Base-by-base conservation (phyloP, 2,329 filamentous ascomycete species). In the Penicillium sp. region DNA sequence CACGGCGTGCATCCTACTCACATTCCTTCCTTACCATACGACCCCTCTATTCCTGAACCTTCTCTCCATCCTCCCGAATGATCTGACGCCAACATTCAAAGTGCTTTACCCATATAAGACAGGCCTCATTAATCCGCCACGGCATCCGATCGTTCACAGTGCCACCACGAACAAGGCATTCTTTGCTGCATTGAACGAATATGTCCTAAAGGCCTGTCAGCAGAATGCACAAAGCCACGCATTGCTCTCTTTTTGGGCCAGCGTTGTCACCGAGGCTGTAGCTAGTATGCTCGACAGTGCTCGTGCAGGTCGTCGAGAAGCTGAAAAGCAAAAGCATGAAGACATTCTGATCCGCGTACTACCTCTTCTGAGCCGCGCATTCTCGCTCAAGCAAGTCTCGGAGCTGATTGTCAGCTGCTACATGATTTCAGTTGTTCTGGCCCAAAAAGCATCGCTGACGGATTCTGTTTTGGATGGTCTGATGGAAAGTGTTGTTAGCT, bases 1-100 rank as follows among this genome's bases (percentile, higher is more conserved):
- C 68, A 91, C 88, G 4, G 75, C 81, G 3, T 79, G 79, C 32
- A 73, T 95, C 11, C 75, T 97, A 38, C 79, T 90, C 56, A 88
- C 90, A 3, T 97, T 97, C 66, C 77, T 98, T 4, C 93, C 93
- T 1, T 97, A 95, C 69, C 90, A 98, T 67, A 83, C 84, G 6
- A 85, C 88, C 29, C 86, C 87, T 5, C 82, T 88, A 11, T 98
- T 98, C 67, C 77, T 86, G 40, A 90, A 88, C 1, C 76, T 97
- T 6, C 76, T 98, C 26, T 90, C 89, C 1, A 94, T 98, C 49
- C 74, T 98, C 9, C 90, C 93, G 0, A 81, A 77, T 43, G 64
- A 76, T 13, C 75, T 96, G 7, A 84, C 90, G 1, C 73, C 80
- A 36, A 82, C 87, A 34, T 90, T 93, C 67, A 85, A 84, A 56